Conservation (phyloP, 208 protist genomes). For the Trypanosomatidae sp. region DNA sequence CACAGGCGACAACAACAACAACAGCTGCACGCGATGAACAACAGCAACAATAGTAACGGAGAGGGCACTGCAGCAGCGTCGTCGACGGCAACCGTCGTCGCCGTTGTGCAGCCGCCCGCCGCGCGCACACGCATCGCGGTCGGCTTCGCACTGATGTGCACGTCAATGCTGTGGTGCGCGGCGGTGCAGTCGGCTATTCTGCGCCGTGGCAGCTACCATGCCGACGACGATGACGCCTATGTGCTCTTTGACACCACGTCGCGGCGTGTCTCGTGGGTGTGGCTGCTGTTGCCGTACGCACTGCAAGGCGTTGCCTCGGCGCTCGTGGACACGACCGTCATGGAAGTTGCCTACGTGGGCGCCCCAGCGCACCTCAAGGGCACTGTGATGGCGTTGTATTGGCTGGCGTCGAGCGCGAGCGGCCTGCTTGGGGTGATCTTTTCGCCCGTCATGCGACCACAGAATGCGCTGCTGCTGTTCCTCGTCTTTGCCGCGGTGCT, state of each 20-base stretch:
- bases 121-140: slow-evolving; percentile 13
- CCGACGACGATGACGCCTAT: slow-evolving; percentile 22
- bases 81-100: too few relatives aligned
- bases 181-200: slow-evolving; percentile 23
- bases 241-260: slow-evolving; percentile 7
- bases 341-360: slow-evolving; percentile 46
- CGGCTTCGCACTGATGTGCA: slow-evolving; percentile 28
- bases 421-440: slow-evolving; percentile 46
- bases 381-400: slow-evolving; percentile 50
- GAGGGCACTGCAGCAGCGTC: too few relatives aligned
- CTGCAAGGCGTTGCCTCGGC: slow-evolving; percentile 45
- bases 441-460: slow-evolving; percentile 38
- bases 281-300: slow-evolving; percentile 38
- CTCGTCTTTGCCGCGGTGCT: slow-evolving; percentile 24
- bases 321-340: slow-evolving; percentile 43
- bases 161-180: slow-evolving; percentile 42
- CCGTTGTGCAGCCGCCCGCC: too few relatives aligned
- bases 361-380: slow-evolving; percentile 50
- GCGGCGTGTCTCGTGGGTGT: slow-evolving; percentile 18
- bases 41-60: too few relatives aligned
- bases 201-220: slow-evolving; percentile 19
- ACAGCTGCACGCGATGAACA: too few relatives aligned
- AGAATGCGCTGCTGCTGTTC: slow-evolving; percentile 25
- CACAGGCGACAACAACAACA: too few relatives aligned
- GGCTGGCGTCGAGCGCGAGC: slow-evolving; percentile 39